A percentile compares a stretch with the other conserved stretches of the same genome.
Evolutionary conservation across 129 eudicot genomes (phyloP).

Genomic region (Apium graveolens): DNA sequence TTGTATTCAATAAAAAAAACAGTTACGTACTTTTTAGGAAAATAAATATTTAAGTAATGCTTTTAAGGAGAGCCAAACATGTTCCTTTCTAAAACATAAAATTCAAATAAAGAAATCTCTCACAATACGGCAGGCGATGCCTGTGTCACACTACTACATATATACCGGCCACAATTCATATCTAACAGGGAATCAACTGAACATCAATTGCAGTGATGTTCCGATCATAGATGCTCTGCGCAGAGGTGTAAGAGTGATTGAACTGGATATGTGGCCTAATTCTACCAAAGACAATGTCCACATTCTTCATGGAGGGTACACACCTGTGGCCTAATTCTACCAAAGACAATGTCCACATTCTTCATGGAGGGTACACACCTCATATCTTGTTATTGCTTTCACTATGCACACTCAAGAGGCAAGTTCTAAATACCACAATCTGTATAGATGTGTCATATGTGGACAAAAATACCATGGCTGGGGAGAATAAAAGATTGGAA

Average conservation of each 20-base stretch:
- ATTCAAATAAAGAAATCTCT: too few relatives aligned
- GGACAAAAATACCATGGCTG: too few relatives aligned
- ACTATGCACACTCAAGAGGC: too few relatives aligned
- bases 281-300: slow-evolving; percentile 56
- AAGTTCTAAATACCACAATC: too few relatives aligned
- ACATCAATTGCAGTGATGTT: slow-evolving; percentile 57
- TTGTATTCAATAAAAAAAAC: too few relatives aligned
- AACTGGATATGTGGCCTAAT: slow-evolving; percentile 92
- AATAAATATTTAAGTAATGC: too few relatives aligned
- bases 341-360: slow-evolving; percentile 57
- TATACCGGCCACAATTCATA: slow-evolving; percentile 89
- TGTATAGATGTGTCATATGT: too few relatives aligned
- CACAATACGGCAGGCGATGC: too few relatives aligned
- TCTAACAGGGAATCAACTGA: slow-evolving; percentile 80
- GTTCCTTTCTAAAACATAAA: too few relatives aligned
- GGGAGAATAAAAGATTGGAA: too few relatives aligned
- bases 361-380: slow-evolving; percentile 79
- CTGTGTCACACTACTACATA: slow-evolving; percentile 73
- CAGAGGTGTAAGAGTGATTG: slow-evolving; percentile 78
- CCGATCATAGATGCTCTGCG: slow-evolving; percentile 65
- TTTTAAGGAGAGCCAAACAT: too few relatives aligned
- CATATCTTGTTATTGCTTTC: background rate
- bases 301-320: slow-evolving; percentile 83
- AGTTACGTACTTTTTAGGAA: too few relatives aligned
- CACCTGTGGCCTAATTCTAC: slow-evolving; percentile 72